phyloP scores from a whole-genome alignment of 805 yeast species.

The Metschnikowia baotianmanensis region DNA sequence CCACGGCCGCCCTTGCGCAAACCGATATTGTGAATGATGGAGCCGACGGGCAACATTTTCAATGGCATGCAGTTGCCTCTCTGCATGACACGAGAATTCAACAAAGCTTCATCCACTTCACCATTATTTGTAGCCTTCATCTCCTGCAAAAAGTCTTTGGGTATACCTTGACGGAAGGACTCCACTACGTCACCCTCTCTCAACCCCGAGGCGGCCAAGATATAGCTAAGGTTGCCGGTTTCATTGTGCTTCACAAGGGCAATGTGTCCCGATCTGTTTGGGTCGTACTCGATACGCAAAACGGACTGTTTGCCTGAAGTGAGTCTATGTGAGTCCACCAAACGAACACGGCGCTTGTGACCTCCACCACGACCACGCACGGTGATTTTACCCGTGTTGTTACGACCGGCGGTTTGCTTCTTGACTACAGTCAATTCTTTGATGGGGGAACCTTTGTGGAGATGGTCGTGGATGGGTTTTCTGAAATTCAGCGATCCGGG shows the following conservation, averaged over 20 bases:
- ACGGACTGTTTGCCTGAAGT: slow-evolving; percentile 75
- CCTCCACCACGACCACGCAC: slow-evolving; percentile 98
- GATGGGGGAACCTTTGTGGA: slow-evolving; percentile 83
- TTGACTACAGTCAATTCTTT: slow-evolving; percentile 70
- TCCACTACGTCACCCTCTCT: slow-evolving; percentile 91
- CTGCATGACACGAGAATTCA: slow-evolving; percentile 81
- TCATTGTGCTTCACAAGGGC: slow-evolving; percentile 72
- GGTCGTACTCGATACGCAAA: slow-evolving; percentile 90
- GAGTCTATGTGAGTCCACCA: slow-evolving; percentile 71
- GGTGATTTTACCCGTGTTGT: slow-evolving; percentile 82
- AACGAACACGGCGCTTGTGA: slow-evolving; percentile 80
- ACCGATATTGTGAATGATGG: slow-evolving; percentile 86
- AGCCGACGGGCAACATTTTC: slow-evolving; percentile 90
- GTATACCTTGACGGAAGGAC: slow-evolving; percentile 86
- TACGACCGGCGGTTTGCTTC: slow-evolving; percentile 82
- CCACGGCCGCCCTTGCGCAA: slow-evolving; percentile 70
- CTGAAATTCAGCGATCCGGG: slow-evolving; percentile 90
- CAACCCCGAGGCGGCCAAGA: slow-evolving; percentile 87
- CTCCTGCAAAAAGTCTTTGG: slow-evolving; percentile 65
- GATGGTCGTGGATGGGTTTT: slow-evolving; percentile 80
- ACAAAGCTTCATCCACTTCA: slow-evolving; percentile 84
- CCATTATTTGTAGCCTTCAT: slow-evolving; percentile 70
- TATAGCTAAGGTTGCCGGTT: slow-evolving; percentile 67
- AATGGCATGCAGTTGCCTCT: slow-evolving; percentile 95
- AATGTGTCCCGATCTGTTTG: slow-evolving; percentile 89